phyloP scores from a whole-genome alignment of 164 flowering plant species.

The Chimonanthus salicifolius region DNA sequence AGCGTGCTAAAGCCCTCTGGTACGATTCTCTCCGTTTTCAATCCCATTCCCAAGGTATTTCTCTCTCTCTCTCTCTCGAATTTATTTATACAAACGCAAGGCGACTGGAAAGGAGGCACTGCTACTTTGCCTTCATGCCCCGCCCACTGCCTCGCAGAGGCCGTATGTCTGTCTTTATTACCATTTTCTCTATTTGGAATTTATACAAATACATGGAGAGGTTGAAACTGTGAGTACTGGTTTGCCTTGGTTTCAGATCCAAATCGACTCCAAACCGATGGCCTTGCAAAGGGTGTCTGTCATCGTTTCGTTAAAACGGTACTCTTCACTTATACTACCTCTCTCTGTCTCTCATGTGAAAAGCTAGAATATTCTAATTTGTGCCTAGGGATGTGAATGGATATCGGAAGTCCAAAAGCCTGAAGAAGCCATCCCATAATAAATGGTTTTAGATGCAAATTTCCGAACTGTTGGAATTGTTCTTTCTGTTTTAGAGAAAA shows the following conservation, averaged over 20 bases:
- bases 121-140: neutral
- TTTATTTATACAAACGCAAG: neutral
- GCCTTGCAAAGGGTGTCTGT: conserved; percentile 47
- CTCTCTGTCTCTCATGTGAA: neutral
- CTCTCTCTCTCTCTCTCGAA: neutral
- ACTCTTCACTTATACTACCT: neutral
- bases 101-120: neutral
- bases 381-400: too few species aligned
- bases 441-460: too few species aligned
- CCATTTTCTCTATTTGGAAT: neutral
- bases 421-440: too few species aligned
- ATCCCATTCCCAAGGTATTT: neutral
- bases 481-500: too few species aligned
- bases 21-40: conserved; percentile 37
- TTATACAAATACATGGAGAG: neutral
- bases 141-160: neutral
- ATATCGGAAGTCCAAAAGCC: too few species aligned
- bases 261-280: conserved; percentile 17
- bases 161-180: neutral
- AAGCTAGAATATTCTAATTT: too few species aligned
- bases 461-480: too few species aligned
- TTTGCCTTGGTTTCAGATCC: conserved; percentile 21
- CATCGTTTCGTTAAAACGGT: conserved; percentile 74
- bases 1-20: conserved; percentile 71
- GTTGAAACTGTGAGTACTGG: neutral